Conservation (phyloP, 2,329 filamentous ascomycete species). For the Phyllachora maydis region DNA sequence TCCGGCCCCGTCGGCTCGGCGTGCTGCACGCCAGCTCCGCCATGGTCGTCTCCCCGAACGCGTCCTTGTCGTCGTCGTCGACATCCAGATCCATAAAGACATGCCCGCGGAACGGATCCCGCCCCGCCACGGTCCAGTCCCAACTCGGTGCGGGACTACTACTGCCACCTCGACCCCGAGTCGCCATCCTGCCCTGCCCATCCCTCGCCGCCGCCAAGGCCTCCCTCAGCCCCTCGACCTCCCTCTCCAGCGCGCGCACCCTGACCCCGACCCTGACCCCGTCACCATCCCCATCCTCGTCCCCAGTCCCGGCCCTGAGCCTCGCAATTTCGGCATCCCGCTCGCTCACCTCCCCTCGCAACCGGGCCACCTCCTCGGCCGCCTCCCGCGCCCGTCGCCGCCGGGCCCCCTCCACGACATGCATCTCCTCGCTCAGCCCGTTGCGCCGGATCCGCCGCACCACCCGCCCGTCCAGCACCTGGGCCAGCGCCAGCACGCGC, state of each 20-base stretch:
- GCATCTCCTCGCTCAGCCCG: constrained; percentile 36
- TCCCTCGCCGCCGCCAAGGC: constrained; percentile 8
- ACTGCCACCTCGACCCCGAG: constrained; percentile 5
- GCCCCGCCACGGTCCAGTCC: constrained; percentile 29
- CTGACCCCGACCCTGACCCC: too few relatives aligned
- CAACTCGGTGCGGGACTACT: constrained; percentile 11
- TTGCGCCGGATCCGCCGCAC: constrained; percentile 34
- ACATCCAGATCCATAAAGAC: constrained; percentile 17
- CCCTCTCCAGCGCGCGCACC: constrained; percentile 14
- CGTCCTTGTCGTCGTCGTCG: constrained; percentile 14
- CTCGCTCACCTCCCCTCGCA: constrained; percentile 24
- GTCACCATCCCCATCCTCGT: constrained; percentile 24
- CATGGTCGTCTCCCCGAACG: constrained; percentile 28
- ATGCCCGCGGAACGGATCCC: constrained; percentile 23
- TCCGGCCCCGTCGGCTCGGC: constrained; percentile 16
- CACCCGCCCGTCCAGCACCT: constrained; percentile 33
- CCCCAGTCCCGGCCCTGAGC: constrained; percentile 24
- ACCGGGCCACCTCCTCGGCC: constrained; percentile 23
- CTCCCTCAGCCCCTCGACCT: constrained; percentile 12
- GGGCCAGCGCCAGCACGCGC: constrained; percentile 26
- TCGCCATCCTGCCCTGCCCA: constrained; percentile 3
- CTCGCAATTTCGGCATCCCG: constrained; percentile 32
- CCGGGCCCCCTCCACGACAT: constrained; percentile 25
- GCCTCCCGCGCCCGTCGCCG: constrained; percentile 15
- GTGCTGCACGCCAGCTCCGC: constrained; percentile 30